Evolutionary conservation across 2,329 filamentous ascomycete genomes (phyloP).

Genomic region (Coniochaeta hoffmannii): DNA sequence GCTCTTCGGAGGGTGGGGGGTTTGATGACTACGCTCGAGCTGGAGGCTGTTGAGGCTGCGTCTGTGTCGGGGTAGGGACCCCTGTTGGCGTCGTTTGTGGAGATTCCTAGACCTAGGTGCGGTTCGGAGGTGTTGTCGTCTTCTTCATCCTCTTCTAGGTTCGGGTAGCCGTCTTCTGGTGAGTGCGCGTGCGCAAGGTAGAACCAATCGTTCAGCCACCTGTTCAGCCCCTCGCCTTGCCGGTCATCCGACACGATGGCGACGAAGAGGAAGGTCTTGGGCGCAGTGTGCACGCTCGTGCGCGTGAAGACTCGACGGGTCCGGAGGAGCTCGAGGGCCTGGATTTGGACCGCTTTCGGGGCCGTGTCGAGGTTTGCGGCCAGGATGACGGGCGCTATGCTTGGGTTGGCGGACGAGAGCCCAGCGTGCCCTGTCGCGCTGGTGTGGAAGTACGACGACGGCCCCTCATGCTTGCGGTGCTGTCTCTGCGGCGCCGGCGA

Average conservation of each 20-base stretch:
- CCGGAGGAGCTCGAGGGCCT: constrained; percentile 70
- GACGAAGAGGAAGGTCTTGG: constrained; percentile 73
- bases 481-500: not conserved
- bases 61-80: constrained; percentile 18
- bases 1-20: constrained; percentile 6
- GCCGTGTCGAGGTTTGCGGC: constrained; percentile 72
- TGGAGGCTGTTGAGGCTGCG: constrained; percentile 25
- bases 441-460: constrained; percentile 10
- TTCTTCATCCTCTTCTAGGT: constrained; percentile 56
- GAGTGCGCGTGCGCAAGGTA: constrained; percentile 83
- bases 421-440: constrained; percentile 9
- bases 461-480: constrained; percentile 17
- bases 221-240: constrained; percentile 36
- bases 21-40: constrained; percentile 38
- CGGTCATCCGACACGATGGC: constrained; percentile 53
- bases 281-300: constrained; percentile 65
- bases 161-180: constrained; percentile 61
- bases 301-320: constrained; percentile 71
- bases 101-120: constrained; percentile 7
- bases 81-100: not conserved
- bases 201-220: constrained; percentile 71
- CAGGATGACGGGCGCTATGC: constrained; percentile 69
- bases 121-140: constrained; percentile 14
- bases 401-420: constrained; percentile 10
- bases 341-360: constrained; percentile 71